These are phyloP conservation scores for Myxozyma vanderwaltii DNA, from an alignment of 805 yeast species.

Conservation along the genomic window DNA sequence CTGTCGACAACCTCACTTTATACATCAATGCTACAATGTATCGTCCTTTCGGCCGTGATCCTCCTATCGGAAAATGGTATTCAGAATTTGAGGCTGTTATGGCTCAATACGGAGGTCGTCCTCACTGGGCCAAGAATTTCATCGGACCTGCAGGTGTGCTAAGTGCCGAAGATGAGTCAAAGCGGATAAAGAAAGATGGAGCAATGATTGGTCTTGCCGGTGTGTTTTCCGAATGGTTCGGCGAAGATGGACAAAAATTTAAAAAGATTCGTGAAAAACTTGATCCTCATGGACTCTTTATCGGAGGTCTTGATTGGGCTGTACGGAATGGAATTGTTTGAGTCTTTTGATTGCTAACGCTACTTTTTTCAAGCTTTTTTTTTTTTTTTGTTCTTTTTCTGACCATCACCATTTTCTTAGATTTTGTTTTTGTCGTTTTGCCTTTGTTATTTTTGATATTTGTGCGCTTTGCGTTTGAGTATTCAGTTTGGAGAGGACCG, in stretches of 20 bases:
- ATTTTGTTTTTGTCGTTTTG: background rate
- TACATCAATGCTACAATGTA: conserved; percentile 94
- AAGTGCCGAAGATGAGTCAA: conserved; percentile 41
- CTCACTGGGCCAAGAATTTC: conserved; percentile 98
- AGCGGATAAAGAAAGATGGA: conserved; percentile 50
- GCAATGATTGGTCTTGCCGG: conserved; percentile 80
- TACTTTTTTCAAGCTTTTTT: background rate
- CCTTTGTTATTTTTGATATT: background rate
- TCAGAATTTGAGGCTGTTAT: conserved; percentile 77
- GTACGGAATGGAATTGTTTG: conserved; percentile 63
- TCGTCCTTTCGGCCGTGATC: conserved; percentile 81
- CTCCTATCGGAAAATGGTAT: conserved; percentile 77
- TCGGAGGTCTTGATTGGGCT: conserved; percentile 80
- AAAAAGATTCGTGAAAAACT: conserved; percentile 62
- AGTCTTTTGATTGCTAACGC: background rate
- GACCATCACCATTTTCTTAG: background rate
- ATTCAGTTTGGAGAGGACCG: no score
- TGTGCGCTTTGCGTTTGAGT: background rate
- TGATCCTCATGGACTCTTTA: conserved; percentile 82
- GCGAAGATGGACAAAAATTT: conserved; percentile 63
- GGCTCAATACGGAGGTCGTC: conserved; percentile 81
- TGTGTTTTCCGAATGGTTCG: conserved; percentile 76
- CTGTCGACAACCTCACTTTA: conserved; percentile 77
- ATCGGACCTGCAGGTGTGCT: conserved; percentile 52
- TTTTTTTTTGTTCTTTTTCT: background rate